Percentiles rank a stretch among this genome's conserved stretches.
These are phyloP conservation scores for Diaporthe nobilis DNA, from an alignment of 2,329 filamentous ascomycete species.

Conservation along the genomic window DNA sequence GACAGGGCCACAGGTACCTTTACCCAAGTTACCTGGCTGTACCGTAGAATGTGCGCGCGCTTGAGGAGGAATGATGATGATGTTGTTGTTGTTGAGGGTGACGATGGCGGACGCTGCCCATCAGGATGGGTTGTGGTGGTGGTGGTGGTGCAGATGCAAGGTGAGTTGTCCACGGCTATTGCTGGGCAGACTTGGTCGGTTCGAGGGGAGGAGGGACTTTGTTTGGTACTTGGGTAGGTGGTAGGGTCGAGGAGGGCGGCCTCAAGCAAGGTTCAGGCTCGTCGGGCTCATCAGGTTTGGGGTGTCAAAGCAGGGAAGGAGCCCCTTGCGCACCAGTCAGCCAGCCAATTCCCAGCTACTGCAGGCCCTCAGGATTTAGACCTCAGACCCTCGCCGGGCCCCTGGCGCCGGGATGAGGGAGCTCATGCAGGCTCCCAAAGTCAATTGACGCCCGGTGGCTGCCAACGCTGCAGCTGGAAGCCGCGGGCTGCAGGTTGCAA, in stretches of 20 bases:
- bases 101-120: slow-evolving; percentile 5
- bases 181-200: slow-evolving; percentile 40
- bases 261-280: neutral
- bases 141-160: slow-evolving; percentile 52
- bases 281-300: neutral
- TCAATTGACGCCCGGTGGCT: slow-evolving; percentile 23
- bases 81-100: neutral
- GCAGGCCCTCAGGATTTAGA: slow-evolving; percentile 21
- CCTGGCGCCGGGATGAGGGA: slow-evolving; percentile 10
- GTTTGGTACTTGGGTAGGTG: too few species aligned
- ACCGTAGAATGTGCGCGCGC: neutral
- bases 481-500: neutral
- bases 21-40: neutral
- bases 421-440: slow-evolving; percentile 28
- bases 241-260: slow-evolving; percentile 5
- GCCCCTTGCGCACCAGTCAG: slow-evolving; percentile 16
- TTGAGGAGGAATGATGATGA: neutral
- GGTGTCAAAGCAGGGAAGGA: neutral
- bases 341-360: slow-evolving; percentile 36
- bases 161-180: slow-evolving; percentile 56
- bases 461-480: slow-evolving; percentile 2
- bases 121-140: neutral
- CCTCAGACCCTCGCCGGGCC: slow-evolving; percentile 9
- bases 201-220: neutral
- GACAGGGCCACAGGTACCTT: slow-evolving; percentile 8